Percentiles rank a stretch among this genome's conserved stretches.
Conservation (phyloP, 2,329 filamentous ascomycete species). For the Diaporthe capsici region DNA sequence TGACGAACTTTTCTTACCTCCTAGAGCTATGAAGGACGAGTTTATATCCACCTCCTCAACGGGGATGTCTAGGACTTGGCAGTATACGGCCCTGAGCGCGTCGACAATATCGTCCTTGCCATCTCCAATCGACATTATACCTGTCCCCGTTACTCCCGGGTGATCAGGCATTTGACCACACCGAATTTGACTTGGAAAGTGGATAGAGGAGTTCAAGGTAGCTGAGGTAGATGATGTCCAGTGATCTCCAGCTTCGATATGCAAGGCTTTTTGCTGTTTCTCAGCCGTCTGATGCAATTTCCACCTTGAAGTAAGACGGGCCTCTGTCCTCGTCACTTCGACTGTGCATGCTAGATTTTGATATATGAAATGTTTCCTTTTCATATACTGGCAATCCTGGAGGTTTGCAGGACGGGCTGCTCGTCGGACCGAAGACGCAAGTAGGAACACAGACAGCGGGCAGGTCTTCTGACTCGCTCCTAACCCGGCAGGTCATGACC, state of each 20-base stretch:
- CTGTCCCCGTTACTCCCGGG: background rate
- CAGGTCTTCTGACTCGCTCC: background rate
- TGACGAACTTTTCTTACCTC: background rate
- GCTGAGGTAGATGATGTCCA: background rate
- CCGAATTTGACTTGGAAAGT: background rate
- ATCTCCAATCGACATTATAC: background rate
- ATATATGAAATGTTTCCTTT: no score
- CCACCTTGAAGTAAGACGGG: background rate
- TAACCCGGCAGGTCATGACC: background rate
- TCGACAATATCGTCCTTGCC: background rate
- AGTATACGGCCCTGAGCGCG: background rate
- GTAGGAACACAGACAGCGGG: background rate
- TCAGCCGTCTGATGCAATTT: background rate
- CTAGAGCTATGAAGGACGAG: background rate
- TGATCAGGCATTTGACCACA: background rate
- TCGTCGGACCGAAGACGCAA: background rate
- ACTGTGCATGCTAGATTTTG: background rate
- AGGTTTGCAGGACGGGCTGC: no score
- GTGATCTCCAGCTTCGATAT: background rate
- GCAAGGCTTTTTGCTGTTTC: background rate
- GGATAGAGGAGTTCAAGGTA: background rate
- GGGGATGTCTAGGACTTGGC: background rate
- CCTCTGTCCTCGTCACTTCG: background rate
- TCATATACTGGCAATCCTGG: background rate
- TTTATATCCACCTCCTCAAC: background rate